A percentile compares a stretch with the other conserved stretches of the same genome.
Evolutionary conservation across 2,329 filamentous ascomycete species (phyloP).

Genomic region (Xylaria sp.): DNA sequence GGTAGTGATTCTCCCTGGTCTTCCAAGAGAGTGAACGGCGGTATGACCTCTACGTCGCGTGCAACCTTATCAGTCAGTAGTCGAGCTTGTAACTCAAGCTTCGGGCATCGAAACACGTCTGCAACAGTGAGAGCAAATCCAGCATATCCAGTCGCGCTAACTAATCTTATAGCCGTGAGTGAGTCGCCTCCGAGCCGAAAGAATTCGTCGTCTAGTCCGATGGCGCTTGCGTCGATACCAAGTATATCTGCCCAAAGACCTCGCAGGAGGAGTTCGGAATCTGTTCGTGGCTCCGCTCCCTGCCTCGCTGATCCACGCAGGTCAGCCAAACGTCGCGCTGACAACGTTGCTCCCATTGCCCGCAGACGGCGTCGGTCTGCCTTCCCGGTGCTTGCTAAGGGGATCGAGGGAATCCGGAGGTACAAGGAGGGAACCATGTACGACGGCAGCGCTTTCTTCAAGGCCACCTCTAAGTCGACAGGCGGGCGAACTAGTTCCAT

Average conservation of each 20-base stretch:
- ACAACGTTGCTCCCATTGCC: not conserved
- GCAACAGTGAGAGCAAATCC: constrained; percentile 3
- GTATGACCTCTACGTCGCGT: not conserved
- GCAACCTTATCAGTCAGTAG: not conserved
- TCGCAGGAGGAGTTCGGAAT: not conserved
- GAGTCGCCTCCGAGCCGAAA: constrained; percentile 14
- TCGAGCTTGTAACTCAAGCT: constrained; percentile 1
- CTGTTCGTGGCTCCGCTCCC: not conserved
- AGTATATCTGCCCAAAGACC: constrained; percentile 10
- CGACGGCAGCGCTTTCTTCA: constrained; percentile 6
- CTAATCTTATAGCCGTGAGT: constrained; percentile 3
- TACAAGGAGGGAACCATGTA: constrained; percentile 15
- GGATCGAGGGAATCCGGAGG: not conserved
- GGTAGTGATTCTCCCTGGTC: not conserved
- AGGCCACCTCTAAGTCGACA: not conserved
- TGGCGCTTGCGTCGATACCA: not conserved
- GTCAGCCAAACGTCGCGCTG: not conserved
- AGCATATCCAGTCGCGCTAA: not conserved
- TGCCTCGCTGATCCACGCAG: not conserved
- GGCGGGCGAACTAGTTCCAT: not conserved
- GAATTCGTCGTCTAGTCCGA: not conserved
- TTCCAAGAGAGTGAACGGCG: not conserved
- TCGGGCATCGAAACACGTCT: not conserved
- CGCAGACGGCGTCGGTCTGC: constrained; percentile 9
- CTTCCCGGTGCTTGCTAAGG: not conserved